Evolutionary conservation across 805 yeast species (phyloP).

Genomic region (Pichia deserticola): DNA sequence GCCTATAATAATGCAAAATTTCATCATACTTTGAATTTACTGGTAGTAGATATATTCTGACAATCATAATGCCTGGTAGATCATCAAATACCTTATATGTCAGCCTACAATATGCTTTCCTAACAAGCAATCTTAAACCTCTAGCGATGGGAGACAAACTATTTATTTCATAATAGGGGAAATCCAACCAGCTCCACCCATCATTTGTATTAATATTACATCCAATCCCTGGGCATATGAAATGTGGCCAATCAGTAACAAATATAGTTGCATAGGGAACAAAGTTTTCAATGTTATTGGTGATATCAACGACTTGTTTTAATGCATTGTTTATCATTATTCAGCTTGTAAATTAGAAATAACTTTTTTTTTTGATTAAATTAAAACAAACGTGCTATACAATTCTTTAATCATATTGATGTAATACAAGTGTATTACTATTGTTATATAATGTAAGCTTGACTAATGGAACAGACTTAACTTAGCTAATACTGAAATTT

Average conservation of each 20-base stretch:
- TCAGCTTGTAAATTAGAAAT: too few relatives aligned
- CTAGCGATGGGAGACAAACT: constrained; percentile 14
- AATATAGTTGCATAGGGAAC: constrained; percentile 45
- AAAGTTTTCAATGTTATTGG: constrained; percentile 35
- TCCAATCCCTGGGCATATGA: constrained; percentile 29
- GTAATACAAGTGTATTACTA: too few relatives aligned
- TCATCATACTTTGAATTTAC: constrained; percentile 33
- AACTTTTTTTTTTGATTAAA: too few relatives aligned
- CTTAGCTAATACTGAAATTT: too few relatives aligned
- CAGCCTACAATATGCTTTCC: constrained; percentile 34
- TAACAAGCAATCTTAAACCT: constrained; percentile 38
- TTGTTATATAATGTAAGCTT: too few relatives aligned
- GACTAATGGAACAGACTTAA: too few relatives aligned
- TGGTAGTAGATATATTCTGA: constrained; percentile 45
- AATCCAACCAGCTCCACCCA: constrained; percentile 53
- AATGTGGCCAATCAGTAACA: constrained; percentile 35
- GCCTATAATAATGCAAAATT: constrained; percentile 31
- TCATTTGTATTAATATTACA: constrained; percentile 19
- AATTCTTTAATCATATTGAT: too few relatives aligned
- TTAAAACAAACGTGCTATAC: too few relatives aligned
- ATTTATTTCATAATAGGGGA: constrained; percentile 27
- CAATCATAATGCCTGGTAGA: constrained; percentile 17
- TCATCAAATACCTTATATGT: constrained; percentile 32
- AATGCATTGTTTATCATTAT: background rate
- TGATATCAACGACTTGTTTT: constrained; percentile 5